Base-by-base conservation (phyloP, 805 yeast species). In the Saccharomycopsis lassenensis region DNA sequence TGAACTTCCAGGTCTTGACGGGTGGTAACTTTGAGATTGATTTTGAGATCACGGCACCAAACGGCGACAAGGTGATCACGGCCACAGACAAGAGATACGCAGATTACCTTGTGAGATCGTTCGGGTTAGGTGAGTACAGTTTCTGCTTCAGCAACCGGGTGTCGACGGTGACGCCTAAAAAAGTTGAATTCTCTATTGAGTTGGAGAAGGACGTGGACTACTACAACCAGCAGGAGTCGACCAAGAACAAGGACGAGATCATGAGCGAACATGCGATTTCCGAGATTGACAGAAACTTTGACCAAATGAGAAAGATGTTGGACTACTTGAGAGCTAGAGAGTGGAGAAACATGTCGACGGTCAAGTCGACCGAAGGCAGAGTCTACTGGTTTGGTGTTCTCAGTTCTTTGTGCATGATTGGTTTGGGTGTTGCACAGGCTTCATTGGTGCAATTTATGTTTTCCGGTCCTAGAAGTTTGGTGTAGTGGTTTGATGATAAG, bases 241-340 rank as follows among this genome's bases (percentile, higher is more conserved):
- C 18, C 26, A 71, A 67, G 44, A 64, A 62, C 58, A 63, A 57
- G 48, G 56, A 55, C 37, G 75, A 71, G 42, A 64, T 67, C 40
- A 60, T 65, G 48, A 66, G 76, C 57, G 69, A 69, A 49, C 58
- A 58, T 36, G 68, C 79, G 7, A 65, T 73, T 31, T 68, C 67
- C 40, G 73, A 67, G 53, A 74, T 75, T 48, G 77, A 72, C 49
- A 57, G 64, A 48, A 75, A 72, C 53, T 60, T 74, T 51, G 72
- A 68, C 47, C 74, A 69, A 43, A 67, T 74, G 45, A 67, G 62
- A 46, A 70, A 68, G 52, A 61, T 73, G 59, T 63, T 89, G 59
- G 84, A 80, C 52, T 85, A 91, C 59, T 76, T 89, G 63, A 85
- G 86, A 66, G 86, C 96, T 12, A 81, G 99, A 65, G 94, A 87